These are phyloP conservation scores for Aquilaria sinensis DNA, from an alignment of 345 rosid genomes.

Conservation along the genomic window DNA sequence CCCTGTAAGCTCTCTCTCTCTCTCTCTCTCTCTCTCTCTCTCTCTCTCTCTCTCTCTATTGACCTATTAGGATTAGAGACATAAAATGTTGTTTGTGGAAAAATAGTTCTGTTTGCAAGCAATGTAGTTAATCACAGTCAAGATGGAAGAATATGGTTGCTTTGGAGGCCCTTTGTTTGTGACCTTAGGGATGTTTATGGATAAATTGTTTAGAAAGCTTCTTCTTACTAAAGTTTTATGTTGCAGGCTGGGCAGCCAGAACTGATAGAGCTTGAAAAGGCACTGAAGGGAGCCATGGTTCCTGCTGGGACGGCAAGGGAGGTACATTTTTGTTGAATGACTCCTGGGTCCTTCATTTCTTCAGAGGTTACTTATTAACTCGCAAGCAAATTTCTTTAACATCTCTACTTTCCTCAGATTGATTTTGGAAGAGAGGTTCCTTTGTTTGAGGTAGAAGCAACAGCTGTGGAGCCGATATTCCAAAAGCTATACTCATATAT, in stretches of 20 bases:
- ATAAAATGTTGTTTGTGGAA: neutral
- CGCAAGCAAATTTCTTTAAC: neutral
- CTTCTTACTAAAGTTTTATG: constrained; percentile 7
- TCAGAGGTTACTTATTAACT: neutral
- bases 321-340: constrained; percentile 31
- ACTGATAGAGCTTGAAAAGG: constrained; percentile 82
- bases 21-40: neutral
- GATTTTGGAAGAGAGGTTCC: constrained; percentile 95
- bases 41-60: neutral
- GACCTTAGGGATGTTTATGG: too few species aligned
- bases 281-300: constrained; percentile 75
- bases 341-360: neutral
- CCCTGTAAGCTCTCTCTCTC: constrained; percentile 45
- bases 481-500: constrained; percentile 68
- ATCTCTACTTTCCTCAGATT: constrained; percentile 29
- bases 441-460: constrained; percentile 89
- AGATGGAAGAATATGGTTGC: neutral
- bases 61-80: too few species aligned
- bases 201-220: neutral
- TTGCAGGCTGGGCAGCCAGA: constrained; percentile 83
- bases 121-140: neutral
- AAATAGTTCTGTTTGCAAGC: neutral
- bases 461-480: constrained; percentile 69
- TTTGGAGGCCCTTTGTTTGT: neutral
- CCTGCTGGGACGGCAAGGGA: constrained; percentile 87